phyloP scores from a whole-genome alignment of 2,329 filamentous ascomycete genomes.

The Xylaria sp. region DNA sequence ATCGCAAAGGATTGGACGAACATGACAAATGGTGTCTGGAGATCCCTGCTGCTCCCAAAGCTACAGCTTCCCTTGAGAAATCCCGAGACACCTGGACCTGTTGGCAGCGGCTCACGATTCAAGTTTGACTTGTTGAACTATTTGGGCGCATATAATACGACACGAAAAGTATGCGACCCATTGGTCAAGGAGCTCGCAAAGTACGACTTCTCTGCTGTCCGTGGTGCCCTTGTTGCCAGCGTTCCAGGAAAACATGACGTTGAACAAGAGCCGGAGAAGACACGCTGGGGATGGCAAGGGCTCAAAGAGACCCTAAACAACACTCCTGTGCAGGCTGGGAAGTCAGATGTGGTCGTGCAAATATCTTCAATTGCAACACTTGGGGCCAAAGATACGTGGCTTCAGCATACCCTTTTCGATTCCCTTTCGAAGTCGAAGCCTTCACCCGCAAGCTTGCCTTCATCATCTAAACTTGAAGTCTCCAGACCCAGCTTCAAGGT shows the following conservation, averaged over 20 bases:
- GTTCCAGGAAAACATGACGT: conserved; percentile 63
- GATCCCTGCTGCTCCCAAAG: conserved; percentile 63
- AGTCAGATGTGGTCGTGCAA: conserved; percentile 54
- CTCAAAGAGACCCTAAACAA: conserved; percentile 54
- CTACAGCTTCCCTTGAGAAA: conserved; percentile 16
- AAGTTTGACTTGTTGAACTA: conserved; percentile 72
- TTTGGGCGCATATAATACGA: conserved; percentile 60
- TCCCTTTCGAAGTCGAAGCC: conserved; percentile 35
- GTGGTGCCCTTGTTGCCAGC: conserved; percentile 70
- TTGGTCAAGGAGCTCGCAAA: conserved; percentile 53
- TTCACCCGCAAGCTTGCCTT: not conserved
- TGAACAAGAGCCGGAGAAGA: conserved; percentile 41
- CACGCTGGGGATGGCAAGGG: conserved; percentile 72
- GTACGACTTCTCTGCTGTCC: conserved; percentile 66
- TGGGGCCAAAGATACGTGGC: conserved; percentile 65
- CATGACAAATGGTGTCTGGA: conserved; percentile 81
- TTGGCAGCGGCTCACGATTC: conserved; percentile 65
- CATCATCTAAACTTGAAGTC: conserved; percentile 9
- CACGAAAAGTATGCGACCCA: conserved; percentile 45
- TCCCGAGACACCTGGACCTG: conserved; percentile 21
- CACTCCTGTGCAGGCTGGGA: conserved; percentile 42
- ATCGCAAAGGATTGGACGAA: conserved; percentile 83
- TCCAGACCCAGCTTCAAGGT: conserved; percentile 56
- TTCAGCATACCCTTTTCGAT: conserved; percentile 58
- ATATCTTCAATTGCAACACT: conserved; percentile 80